phyloP scores from a whole-genome alignment of 31 red algal species.

The Odonthalia washingtoniensis region DNA sequence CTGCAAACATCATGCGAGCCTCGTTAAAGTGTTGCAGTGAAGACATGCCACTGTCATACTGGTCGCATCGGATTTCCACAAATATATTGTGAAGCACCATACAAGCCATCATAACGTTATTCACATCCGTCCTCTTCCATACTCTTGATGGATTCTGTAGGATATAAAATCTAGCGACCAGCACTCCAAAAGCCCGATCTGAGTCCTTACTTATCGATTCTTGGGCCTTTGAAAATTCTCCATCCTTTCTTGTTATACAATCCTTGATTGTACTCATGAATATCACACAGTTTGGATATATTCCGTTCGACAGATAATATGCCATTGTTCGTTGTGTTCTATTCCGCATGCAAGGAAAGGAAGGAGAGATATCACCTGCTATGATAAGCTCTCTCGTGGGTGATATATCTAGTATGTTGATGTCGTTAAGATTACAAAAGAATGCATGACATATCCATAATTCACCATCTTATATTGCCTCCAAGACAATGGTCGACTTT shows the following conservation, averaged over 20 bases:
- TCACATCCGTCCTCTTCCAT: constrained; percentile 32
- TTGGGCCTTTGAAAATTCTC: constrained; percentile 2
- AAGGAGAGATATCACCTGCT: background rate
- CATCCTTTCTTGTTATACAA: background rate
- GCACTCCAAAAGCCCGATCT: constrained; percentile 5
- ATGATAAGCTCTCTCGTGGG: background rate
- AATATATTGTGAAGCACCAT: constrained; percentile 44
- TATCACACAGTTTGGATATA: too few species aligned
- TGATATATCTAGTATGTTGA: background rate
- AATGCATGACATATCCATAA: background rate
- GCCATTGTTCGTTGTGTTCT: background rate
- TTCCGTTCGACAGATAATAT: background rate
- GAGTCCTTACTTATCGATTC: background rate
- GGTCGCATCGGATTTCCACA: background rate
- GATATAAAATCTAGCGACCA: constrained; percentile 10
- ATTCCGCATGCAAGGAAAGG: background rate
- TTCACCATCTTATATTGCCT: background rate
- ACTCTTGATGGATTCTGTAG: constrained; percentile 22
- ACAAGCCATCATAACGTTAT: constrained; percentile 21
- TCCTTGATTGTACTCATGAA: constrained; percentile 20
- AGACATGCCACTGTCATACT: constrained; percentile 21
- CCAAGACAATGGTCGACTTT: background rate
- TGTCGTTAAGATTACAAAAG: background rate
- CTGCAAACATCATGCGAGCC: constrained; percentile 25
- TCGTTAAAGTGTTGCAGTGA: constrained; percentile 26